Conservation (phyloP, 768 basidiomycete genomes). For the Epithele typhae region DNA sequence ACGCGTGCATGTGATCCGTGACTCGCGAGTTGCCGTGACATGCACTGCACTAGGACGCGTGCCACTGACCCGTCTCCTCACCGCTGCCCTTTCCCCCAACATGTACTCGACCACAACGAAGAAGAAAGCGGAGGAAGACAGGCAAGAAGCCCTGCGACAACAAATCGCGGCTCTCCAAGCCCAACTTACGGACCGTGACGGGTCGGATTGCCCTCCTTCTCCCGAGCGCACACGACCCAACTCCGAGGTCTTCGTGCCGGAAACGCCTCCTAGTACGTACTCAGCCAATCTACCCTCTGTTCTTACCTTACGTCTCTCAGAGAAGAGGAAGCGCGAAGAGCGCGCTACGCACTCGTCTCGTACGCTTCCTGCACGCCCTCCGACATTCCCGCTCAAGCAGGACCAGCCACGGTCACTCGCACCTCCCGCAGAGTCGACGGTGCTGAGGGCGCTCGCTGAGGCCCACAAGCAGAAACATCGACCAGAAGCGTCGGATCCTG, state of each 20-base stretch:
- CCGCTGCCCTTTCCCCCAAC: too few species aligned
- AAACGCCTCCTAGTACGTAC: constrained; percentile 69
- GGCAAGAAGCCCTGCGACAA: constrained; percentile 44
- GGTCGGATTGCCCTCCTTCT: constrained; percentile 20
- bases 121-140: constrained; percentile 13
- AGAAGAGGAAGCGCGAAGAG: constrained; percentile 42
- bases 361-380: not conserved
- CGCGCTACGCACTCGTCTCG: not conserved
- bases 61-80: too few species aligned
- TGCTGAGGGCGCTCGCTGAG: constrained; percentile 47
- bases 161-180: constrained; percentile 56
- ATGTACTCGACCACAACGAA: constrained; percentile 16
- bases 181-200: constrained; percentile 40
- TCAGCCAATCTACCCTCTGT: constrained; percentile 3
- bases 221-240: constrained; percentile 47
- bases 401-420: not conserved
- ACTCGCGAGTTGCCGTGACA: too few species aligned
- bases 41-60: too few species aligned
- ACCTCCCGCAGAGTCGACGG: constrained; percentile 40
- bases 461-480: constrained; percentile 5
- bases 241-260: constrained; percentile 40
- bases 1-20: too few species aligned
- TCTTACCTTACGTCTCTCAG: constrained; percentile 11
- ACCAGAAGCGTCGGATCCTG: not conserved
- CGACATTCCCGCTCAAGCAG: not conserved